Percentiles rank a stretch among this genome's conserved stretches.
Evolutionary conservation across 768 basidiomycete genomes (phyloP).

Genomic region (Trametes elegans): DNA sequence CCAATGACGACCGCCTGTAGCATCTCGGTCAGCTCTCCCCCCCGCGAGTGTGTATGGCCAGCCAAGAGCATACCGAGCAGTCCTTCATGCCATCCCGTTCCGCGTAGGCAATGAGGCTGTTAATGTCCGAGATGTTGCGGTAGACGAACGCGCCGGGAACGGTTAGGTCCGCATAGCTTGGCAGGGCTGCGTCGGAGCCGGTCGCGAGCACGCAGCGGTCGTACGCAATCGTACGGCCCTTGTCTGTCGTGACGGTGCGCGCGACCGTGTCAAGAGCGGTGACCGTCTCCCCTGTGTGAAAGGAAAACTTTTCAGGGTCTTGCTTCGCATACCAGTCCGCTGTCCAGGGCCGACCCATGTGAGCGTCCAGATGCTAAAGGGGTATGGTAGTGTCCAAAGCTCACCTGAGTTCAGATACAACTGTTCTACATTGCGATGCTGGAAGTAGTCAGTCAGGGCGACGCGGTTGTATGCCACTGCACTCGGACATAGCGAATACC

Average conservation of each 20-base stretch:
- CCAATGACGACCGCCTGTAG: slow-evolving; percentile 55
- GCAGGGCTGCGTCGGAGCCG: slow-evolving; percentile 63
- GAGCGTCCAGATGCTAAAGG: too few species aligned
- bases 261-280: slow-evolving; percentile 36
- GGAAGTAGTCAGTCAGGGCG: slow-evolving; percentile 58
- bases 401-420: slow-evolving; percentile 55
- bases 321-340: slow-evolving; percentile 61
- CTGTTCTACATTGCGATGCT: slow-evolving; percentile 56
- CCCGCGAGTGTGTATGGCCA: neutral
- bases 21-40: neutral
- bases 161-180: slow-evolving; percentile 48
- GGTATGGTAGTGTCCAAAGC: too few species aligned
- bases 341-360: slow-evolving; percentile 16
- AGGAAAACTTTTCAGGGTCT: slow-evolving; percentile 52
- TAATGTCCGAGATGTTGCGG: slow-evolving; percentile 67
- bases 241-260: slow-evolving; percentile 47
- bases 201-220: slow-evolving; percentile 69
- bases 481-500: neutral
- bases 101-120: slow-evolving; percentile 60
- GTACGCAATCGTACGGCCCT: slow-evolving; percentile 45
- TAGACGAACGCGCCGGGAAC: slow-evolving; percentile 68
- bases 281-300: slow-evolving; percentile 49
- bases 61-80: slow-evolving; percentile 18
- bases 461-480: slow-evolving; percentile 57
- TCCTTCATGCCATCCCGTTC: slow-evolving; percentile 41